Evolutionary conservation across 371 early-diverging fungal species (phyloP), one percentile per base, ranked within the genome.

Genomic region (Apophysomyces variabilis): DNA sequence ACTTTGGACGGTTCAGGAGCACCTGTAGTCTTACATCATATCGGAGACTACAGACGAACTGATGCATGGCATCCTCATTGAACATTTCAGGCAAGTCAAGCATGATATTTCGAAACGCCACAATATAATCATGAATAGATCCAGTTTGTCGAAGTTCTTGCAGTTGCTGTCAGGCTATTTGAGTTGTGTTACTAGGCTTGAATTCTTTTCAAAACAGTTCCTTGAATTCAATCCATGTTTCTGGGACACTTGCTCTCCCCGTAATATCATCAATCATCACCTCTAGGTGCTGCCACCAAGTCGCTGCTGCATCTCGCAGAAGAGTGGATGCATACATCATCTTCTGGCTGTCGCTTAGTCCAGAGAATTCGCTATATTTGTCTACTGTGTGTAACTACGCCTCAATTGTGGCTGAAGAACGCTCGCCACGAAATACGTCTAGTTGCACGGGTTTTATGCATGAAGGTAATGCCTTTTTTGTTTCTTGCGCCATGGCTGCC

Each of bases 11-110:
- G 14, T 41, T 61, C 6, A 56, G 41, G 14, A 66, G 18, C 7
- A 66, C 66, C 54, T 61, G 59, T 44, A 64, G n/a, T 46, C 61
- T 18, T 54, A 61, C 65, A 18, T 62, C 59, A 62, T 44, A 46
- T 18, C 43, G 1, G 5, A 69, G 32, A 46, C 69, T 65, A 26
- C 43, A 38, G 14, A 69, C 57, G 38, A 69, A 69, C n/a, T 56
- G 45, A 11, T 61, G 47, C 4, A 47, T 11, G 0, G 65, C 69
- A 50, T 69, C 68, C 26, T 60, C 46, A 4, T 64, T 60, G 32
- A 41, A 38, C 63, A 67, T 67, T 7, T 59, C 60, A 12, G 64
- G 64, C 18, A 68, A 38, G 14, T 68, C 68, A 1, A 60, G 26
- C 68, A 68, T 68, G 18, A 60, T 59, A 39, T 58, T 59, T 14